Evolutionary conservation across 2,329 filamentous ascomycete genomes (phyloP).

Genomic region (Aureobasidium melanogenum): DNA sequence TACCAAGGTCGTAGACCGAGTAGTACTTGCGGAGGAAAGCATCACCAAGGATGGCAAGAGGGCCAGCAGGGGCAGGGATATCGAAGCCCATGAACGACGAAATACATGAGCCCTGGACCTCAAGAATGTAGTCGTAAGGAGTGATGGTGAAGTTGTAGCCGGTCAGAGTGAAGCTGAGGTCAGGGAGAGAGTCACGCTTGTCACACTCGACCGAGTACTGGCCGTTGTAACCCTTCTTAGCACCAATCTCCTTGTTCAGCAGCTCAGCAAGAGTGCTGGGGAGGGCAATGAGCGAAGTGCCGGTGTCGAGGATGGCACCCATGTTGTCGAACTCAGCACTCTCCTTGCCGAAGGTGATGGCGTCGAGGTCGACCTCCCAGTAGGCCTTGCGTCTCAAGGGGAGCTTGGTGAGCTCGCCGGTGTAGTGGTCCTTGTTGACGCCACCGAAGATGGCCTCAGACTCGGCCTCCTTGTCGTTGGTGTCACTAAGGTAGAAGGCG

Average conservation of each 20-base stretch:
- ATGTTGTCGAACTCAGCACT: constrained; percentile 86
- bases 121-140: constrained; percentile 88
- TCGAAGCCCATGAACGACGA: constrained; percentile 96
- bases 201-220: constrained; percentile 91
- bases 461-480: constrained; percentile 59
- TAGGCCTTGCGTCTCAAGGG: constrained; percentile 97
- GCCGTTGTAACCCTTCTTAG: constrained; percentile 95
- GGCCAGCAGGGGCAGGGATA: constrained; percentile 72
- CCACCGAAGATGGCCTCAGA: constrained; percentile 90
- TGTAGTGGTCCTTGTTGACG: constrained; percentile 70
- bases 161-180: constrained; percentile 81
- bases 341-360: constrained; percentile 79
- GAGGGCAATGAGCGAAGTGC: constrained; percentile 93
- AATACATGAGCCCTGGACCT: constrained; percentile 92
- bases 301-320: constrained; percentile 94
- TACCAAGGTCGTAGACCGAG: constrained; percentile 92
- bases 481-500: constrained; percentile 85
- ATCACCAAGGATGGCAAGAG: constrained; percentile 89
- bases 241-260: constrained; percentile 93
- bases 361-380: constrained; percentile 96
- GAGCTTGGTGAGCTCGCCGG: constrained; percentile 83
- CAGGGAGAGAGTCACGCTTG: constrained; percentile 74
- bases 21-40: constrained; percentile 77
- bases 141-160: constrained; percentile 90
- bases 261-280: constrained; percentile 87